phyloP scores from a whole-genome alignment of 345 rosid species.

The Sonneratia alba region DNA sequence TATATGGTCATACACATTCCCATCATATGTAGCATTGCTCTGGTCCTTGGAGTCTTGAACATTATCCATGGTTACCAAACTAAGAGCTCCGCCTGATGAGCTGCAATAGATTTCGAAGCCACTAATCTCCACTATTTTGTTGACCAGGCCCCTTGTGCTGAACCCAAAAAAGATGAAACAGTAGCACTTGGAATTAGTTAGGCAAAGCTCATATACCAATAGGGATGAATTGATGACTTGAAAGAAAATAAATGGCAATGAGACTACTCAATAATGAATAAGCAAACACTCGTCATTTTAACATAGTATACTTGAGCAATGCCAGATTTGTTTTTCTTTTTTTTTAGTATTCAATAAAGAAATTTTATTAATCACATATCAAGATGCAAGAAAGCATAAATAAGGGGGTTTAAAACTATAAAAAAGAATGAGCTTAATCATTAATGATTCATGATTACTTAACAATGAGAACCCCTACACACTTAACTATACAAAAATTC shows the following conservation, averaged over 20 bases:
- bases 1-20: constrained; percentile 35
- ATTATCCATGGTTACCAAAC: constrained; percentile 26
- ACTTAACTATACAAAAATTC: no score
- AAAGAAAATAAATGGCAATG: not conserved
- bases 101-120: constrained; percentile 71
- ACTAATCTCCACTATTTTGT: constrained; percentile 54
- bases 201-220: not conserved
- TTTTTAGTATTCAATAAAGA: no score
- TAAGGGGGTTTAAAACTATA: no score
- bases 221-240: not conserved
- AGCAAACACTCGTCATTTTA: not conserved
- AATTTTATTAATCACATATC: no score
- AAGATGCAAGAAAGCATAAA: no score
- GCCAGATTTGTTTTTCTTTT: not conserved
- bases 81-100: constrained; percentile 27
- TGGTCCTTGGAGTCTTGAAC: constrained; percentile 25
- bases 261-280: not conserved
- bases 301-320: not conserved
- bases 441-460: no score
- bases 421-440: no score
- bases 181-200: not conserved
- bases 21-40: constrained; percentile 31
- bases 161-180: not conserved
- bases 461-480: no score
- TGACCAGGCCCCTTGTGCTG: constrained; percentile 54